phyloP scores from a whole-genome alignment of 23 red algal species.

The Cyanidiococcus yangmingshanensis region DNA sequence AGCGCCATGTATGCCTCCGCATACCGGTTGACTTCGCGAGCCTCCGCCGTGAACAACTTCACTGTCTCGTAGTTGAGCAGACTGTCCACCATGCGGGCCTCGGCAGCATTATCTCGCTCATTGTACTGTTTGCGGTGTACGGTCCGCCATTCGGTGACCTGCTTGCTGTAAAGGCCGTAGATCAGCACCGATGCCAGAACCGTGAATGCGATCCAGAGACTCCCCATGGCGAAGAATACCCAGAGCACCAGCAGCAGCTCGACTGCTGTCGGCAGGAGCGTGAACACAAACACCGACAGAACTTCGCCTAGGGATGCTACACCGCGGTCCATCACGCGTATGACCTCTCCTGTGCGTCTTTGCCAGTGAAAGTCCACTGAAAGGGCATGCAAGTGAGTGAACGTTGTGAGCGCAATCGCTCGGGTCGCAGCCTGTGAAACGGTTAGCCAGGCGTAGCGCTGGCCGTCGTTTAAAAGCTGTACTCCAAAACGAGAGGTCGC shows the following conservation, averaged over 20 bases:
- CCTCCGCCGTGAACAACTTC: constrained; percentile 80
- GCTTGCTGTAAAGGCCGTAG: constrained; percentile 31
- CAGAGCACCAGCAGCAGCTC: constrained; percentile 53
- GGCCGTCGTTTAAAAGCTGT: constrained; percentile 59
- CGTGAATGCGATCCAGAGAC: constrained; percentile 19
- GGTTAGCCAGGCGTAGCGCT: constrained; percentile 66
- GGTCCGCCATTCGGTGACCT: constrained; percentile 35
- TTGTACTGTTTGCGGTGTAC: constrained; percentile 40
- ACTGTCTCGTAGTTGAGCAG: constrained; percentile 75
- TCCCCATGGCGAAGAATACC: constrained; percentile 55
- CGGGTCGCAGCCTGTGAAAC: constrained; percentile 41
- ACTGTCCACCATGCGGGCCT: constrained; percentile 36
- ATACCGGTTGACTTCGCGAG: constrained; percentile 45
- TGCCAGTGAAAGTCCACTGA: constrained; percentile 69
- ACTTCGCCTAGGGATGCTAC: constrained; percentile 42
- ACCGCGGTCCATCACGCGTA: constrained; percentile 73
- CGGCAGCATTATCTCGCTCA: constrained; percentile 40
- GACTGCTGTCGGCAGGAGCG: constrained; percentile 51
- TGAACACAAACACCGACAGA: constrained; percentile 49
- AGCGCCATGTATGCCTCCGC: constrained; percentile 23
- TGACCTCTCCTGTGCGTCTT: constrained; percentile 61
- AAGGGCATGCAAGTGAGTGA: constrained; percentile 67
- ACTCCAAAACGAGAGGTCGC: constrained; percentile 55
- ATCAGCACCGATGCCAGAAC: constrained; percentile 30
- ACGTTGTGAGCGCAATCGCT: constrained; percentile 74